These are phyloP conservation scores for Inga leiocalycina DNA, from an alignment of 306 rosid genomes.

Conservation along the genomic window DNA sequence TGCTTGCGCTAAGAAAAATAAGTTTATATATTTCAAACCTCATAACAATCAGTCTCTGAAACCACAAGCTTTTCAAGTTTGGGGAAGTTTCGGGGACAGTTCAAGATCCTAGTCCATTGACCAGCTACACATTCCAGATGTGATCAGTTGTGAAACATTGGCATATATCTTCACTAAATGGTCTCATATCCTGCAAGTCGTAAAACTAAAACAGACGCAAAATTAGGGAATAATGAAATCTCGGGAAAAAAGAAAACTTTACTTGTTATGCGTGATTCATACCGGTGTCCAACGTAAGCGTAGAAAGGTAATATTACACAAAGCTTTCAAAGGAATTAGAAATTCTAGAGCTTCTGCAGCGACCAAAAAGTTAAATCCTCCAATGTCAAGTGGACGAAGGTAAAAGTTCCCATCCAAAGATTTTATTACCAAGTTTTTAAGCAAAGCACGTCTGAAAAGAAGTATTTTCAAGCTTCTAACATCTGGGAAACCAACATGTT, in stretches of 20 bases:
- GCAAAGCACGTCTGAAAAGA: neutral
- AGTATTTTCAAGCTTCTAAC: neutral
- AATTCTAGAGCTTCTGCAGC: neutral
- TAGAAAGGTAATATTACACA: neutral
- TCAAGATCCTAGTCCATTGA: neutral
- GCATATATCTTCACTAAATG: neutral
- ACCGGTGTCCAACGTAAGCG: too few species aligned
- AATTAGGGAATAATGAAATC: too few species aligned
- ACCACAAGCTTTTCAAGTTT: neutral
- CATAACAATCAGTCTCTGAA: too few species aligned
- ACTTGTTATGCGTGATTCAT: neutral
- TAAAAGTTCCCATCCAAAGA: neutral
- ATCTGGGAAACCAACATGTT: neutral
- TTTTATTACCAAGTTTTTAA: neutral
- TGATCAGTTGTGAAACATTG: conserved; percentile 9
- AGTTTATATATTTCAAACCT: neutral
- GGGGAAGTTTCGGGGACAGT: neutral
- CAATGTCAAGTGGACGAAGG: neutral
- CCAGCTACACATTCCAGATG: neutral
- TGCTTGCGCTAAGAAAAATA: too few species aligned
- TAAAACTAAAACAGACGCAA: too few species aligned
- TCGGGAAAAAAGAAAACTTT: too few species aligned
- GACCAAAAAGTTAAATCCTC: neutral
- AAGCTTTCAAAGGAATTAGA: neutral
- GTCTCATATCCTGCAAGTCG: too few species aligned